Conservation (phyloP, 805 yeast genomes). For the Saccharomycopsis capsularis region DNA sequence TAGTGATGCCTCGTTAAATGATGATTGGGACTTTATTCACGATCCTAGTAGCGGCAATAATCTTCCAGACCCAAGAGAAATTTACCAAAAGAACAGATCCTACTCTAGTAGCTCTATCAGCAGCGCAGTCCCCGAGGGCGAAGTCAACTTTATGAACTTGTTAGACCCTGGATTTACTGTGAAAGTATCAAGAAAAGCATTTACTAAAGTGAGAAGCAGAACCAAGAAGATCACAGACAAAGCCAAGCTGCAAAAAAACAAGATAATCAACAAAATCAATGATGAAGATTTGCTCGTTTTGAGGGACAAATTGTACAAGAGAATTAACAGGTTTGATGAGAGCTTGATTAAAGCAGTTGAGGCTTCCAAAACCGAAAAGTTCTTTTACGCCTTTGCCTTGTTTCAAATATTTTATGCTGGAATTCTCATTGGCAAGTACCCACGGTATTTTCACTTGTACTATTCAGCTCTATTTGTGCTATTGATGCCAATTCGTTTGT, state of each 20-base stretch:
- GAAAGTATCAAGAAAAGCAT: constrained; percentile 25
- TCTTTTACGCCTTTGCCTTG: constrained; percentile 71
- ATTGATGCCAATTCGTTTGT: constrained; percentile 77
- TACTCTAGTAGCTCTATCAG: constrained; percentile 8
- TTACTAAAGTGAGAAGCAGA: constrained; percentile 12
- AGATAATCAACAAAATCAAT: constrained; percentile 12
- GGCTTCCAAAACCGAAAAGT: constrained; percentile 59
- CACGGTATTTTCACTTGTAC: constrained; percentile 67
- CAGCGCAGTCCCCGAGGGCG: constrained; percentile 24
- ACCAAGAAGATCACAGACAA: constrained; percentile 22
- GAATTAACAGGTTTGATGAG: constrained; percentile 34
- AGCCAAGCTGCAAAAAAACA: constrained; percentile 22
- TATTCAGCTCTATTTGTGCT: constrained; percentile 56
- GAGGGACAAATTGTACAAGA: constrained; percentile 25
- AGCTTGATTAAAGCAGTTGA: constrained; percentile 33
- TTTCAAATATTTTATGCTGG: constrained; percentile 67
- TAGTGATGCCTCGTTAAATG: constrained; percentile 2
- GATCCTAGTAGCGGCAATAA: background rate
- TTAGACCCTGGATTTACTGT: constrained; percentile 28
- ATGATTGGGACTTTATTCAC: constrained; percentile 16
- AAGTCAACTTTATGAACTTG: constrained; percentile 26
- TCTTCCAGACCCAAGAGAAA: background rate
- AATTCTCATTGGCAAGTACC: constrained; percentile 66
- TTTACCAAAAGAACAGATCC: constrained; percentile 5
- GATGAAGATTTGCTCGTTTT: constrained; percentile 25